Percentiles rank a stretch among this genome's conserved stretches.
These are phyloP conservation scores for Fusarium solani-melongenae DNA, from an alignment of 2,329 filamentous ascomycete genomes.

Conservation along the genomic window DNA sequence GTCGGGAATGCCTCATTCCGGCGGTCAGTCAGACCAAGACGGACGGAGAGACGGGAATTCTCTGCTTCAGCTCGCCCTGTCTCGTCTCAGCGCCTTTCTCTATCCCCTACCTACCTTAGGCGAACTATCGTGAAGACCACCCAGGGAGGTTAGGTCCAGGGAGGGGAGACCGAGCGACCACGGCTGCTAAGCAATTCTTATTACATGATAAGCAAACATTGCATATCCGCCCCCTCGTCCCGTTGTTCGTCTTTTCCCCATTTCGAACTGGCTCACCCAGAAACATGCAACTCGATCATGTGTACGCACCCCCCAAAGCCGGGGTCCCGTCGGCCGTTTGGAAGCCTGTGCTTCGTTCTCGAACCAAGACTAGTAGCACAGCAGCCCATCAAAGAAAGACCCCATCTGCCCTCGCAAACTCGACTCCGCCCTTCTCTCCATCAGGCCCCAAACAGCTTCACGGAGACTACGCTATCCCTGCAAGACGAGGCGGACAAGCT, in stretches of 20 bases:
- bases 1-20: conserved; percentile 5
- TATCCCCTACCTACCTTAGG: neutral
- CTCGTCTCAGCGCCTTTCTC: conserved; percentile 2
- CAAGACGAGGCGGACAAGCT: conserved; percentile 20
- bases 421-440: conserved; percentile 14
- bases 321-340: conserved; percentile 28
- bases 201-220: conserved; percentile 26
- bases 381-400: neutral
- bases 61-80: conserved; percentile 12
- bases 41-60: neutral
- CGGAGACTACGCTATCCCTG: conserved; percentile 14
- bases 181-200: conserved; percentile 28
- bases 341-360: conserved; percentile 26
- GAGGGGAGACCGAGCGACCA: neutral
- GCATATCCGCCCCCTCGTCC: neutral
- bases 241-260: conserved; percentile 15
- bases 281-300: conserved; percentile 13
- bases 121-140: conserved; percentile 15
- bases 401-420: conserved; percentile 6
- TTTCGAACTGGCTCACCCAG: conserved; percentile 29
- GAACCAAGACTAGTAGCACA: conserved; percentile 32
- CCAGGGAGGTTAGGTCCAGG: conserved; percentile 1
- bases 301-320: conserved; percentile 5
- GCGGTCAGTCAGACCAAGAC: conserved; percentile 21
- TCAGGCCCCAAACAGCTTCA: conserved; percentile 12